Percentiles rank a stretch among this genome's conserved stretches.
Conservation (phyloP, 2,329 filamentous ascomycete species). For the Colletotrichum coccodes region DNA sequence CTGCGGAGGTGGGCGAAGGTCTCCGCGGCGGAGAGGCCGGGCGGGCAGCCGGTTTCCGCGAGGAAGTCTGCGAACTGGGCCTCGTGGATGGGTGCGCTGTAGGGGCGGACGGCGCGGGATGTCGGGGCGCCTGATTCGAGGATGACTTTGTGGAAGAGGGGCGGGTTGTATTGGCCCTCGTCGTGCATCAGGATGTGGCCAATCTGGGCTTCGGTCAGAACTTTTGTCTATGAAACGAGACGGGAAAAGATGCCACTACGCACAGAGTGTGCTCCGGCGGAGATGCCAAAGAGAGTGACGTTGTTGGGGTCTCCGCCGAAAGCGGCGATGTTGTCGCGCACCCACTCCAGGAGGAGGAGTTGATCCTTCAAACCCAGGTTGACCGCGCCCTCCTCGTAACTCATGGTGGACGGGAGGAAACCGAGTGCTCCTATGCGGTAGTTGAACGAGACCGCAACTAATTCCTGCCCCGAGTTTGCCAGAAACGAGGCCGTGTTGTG, state of each 20-base stretch:
- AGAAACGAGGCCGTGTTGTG: conserved; percentile 72
- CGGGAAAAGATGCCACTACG: background rate
- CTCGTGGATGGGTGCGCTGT: conserved; percentile 66
- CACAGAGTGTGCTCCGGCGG: conserved; percentile 71
- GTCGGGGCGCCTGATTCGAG: conserved; percentile 67
- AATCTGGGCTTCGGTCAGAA: conserved; percentile 53
- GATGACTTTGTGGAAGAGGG: conserved; percentile 63
- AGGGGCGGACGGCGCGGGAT: conserved; percentile 62
- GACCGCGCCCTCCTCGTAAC: conserved; percentile 63
- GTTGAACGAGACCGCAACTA: conserved; percentile 69
- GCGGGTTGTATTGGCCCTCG: conserved; percentile 43
- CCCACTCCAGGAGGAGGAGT: conserved; percentile 68
- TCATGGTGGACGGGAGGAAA: conserved; percentile 68
- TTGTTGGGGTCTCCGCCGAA: conserved; percentile 70
- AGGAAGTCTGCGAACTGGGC: conserved; percentile 67
- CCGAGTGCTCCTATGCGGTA: conserved; percentile 76
- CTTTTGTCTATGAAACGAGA: background rate
- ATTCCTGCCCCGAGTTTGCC: conserved; percentile 60
- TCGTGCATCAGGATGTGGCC: conserved; percentile 71
- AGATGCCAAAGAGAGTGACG: conserved; percentile 70
- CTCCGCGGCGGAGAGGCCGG: conserved; percentile 53
- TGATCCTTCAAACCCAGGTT: conserved; percentile 76
- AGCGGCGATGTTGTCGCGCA: conserved; percentile 65
- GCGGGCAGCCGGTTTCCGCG: conserved; percentile 58
- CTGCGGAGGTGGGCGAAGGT: conserved; percentile 63